phyloP scores from a whole-genome alignment of 2,329 filamentous ascomycete genomes.

The Talaromyces sp. region DNA sequence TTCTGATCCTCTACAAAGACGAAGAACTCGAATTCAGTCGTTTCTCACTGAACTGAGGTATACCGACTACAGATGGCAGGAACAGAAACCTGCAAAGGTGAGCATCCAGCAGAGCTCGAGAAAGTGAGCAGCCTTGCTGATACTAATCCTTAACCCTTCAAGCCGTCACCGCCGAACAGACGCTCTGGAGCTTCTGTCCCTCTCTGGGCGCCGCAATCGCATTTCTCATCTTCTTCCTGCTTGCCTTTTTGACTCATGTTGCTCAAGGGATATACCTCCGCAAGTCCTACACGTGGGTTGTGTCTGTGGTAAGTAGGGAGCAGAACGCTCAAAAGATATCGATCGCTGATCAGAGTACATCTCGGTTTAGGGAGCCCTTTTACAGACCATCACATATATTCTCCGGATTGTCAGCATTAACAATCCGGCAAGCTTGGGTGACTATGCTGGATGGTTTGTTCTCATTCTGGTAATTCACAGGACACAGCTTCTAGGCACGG shows the following conservation, averaged over 20 bases:
- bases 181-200: not conserved
- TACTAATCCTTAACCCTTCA: too few relatives aligned
- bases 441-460: not conserved
- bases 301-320: too few relatives aligned
- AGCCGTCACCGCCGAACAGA: not conserved
- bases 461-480: not conserved
- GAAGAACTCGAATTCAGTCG: too few relatives aligned
- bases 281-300: constrained; percentile 14
- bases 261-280: constrained; percentile 26
- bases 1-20: too few relatives aligned
- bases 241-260: constrained; percentile 25
- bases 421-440: constrained; percentile 29
- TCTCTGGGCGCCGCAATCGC: not conserved
- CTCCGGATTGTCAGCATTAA: constrained; percentile 38
- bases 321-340: constrained; percentile 6
- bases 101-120: too few relatives aligned
- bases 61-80: too few relatives aligned
- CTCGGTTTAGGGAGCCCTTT: constrained; percentile 15
- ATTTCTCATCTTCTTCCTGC: constrained; percentile 20
- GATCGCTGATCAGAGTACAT: constrained; percentile 39
- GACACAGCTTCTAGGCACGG: too few relatives aligned
- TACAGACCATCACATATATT: constrained; percentile 34
- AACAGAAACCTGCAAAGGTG: too few relatives aligned
- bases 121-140: too few relatives aligned
- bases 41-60: too few relatives aligned